Percentiles rank a stretch among this genome's conserved stretches.
These are phyloP conservation scores for Fusarium haematococcum DNA, from an alignment of 2,329 filamentous ascomycete genomes.

Conservation along the genomic window DNA sequence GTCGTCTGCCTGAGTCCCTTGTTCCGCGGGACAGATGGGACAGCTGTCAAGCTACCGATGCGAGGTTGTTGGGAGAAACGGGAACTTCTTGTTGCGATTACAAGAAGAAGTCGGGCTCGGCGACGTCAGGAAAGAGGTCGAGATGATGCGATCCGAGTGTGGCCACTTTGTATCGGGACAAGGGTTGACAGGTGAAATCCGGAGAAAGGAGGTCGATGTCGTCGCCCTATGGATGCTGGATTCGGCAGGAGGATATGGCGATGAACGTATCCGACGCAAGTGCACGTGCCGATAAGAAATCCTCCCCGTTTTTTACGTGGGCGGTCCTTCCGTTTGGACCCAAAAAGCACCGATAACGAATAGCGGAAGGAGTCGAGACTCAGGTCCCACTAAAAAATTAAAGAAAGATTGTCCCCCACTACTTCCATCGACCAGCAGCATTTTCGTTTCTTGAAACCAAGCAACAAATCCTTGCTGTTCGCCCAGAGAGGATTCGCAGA, in stretches of 20 bases:
- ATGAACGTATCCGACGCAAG: conserved; percentile 33
- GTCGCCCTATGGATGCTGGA: conserved; percentile 37
- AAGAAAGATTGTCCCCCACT: conserved; percentile 44
- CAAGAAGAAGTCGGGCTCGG: conserved; percentile 6
- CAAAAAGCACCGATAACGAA: neutral
- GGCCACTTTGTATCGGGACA: conserved; percentile 33
- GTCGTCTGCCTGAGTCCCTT: conserved; percentile 26
- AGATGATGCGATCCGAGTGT: conserved; percentile 28
- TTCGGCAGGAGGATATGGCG: conserved; percentile 45
- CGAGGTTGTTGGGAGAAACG: conserved; percentile 13
- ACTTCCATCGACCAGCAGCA: conserved; percentile 36
- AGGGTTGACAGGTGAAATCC: conserved; percentile 30
- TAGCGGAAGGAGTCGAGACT: conserved; percentile 20
- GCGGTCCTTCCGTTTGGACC: neutral
- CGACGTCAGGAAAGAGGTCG: neutral
- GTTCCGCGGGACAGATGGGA: conserved; percentile 34
- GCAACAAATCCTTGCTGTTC: conserved; percentile 23
- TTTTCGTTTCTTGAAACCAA: conserved; percentile 30
- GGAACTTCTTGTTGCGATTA: conserved; percentile 10
- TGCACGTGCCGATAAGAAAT: conserved; percentile 45
- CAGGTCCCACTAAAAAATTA: conserved; percentile 46
- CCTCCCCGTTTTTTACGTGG: conserved; percentile 19
- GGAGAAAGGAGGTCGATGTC: conserved; percentile 45
- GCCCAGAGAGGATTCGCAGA: conserved; percentile 28
- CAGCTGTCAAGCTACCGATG: conserved; percentile 41